Conservation (phyloP, 768 basidiomycete genomes). For the Tulasnella sp. region DNA sequence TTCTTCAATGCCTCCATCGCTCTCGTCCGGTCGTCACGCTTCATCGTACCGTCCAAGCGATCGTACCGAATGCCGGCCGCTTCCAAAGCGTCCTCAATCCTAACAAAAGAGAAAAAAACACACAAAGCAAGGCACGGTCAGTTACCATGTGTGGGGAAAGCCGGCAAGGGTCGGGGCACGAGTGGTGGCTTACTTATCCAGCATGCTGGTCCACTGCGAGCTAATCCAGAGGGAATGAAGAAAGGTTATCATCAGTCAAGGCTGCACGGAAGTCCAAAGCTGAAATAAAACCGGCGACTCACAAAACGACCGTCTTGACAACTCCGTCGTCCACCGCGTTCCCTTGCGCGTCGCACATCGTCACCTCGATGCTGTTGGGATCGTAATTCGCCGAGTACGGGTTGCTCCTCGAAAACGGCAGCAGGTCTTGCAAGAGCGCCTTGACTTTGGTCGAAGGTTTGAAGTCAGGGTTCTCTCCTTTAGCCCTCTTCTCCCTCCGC, state of each 20-base stretch:
- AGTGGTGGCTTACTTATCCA: conserved; percentile 64
- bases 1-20: conserved; percentile 91
- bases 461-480: conserved; percentile 45
- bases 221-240: conserved; percentile 41
- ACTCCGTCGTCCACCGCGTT: conserved; percentile 64
- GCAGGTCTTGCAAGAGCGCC: conserved; percentile 72
- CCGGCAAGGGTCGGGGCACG: neutral
- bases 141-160: neutral
- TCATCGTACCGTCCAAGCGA: conserved; percentile 96
- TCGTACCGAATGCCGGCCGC: conserved; percentile 79
- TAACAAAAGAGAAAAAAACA: conserved; percentile 36
- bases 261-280: neutral
- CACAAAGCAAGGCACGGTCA: conserved; percentile 28
- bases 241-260: neutral
- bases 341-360: conserved; percentile 73
- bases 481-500: conserved; percentile 28
- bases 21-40: conserved; percentile 83
- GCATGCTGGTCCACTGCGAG: conserved; percentile 93
- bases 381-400: conserved; percentile 87
- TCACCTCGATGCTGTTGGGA: conserved; percentile 65
- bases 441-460: conserved; percentile 86
- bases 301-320: conserved; percentile 95
- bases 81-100: conserved; percentile 86
- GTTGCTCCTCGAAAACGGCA: conserved; percentile 77
- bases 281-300: conserved; percentile 39